Evolutionary conservation across 78 protist species (phyloP).

Genomic region (Dictyostelium brefeldianum): DNA sequence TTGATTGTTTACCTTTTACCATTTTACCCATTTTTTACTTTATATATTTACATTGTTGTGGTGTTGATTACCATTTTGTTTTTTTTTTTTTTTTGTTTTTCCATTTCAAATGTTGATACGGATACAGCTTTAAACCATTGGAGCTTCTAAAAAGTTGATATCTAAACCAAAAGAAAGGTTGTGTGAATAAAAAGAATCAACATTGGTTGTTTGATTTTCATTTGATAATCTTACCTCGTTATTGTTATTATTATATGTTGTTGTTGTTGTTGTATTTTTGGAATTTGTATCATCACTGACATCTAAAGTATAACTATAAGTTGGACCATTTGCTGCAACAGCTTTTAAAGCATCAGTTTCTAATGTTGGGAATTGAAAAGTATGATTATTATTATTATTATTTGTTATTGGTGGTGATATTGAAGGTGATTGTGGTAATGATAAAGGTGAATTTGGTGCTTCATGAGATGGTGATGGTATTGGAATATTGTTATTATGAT

Average conservation of each 20-base stretch:
- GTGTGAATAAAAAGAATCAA: conserved; percentile 6
- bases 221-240: too few relatives aligned
- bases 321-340: neutral
- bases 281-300: neutral
- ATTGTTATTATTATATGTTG: neutral
- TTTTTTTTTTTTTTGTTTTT: neutral
- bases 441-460: neutral
- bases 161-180: conserved; percentile 11
- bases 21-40: neutral
- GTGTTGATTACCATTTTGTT: neutral
- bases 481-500: neutral
- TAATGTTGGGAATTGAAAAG: neutral
- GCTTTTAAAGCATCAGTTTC: neutral
- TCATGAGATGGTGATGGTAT: neutral
- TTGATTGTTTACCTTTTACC: neutral
- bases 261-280: neutral
- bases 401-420: too few relatives aligned
- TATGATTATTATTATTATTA: too few relatives aligned
- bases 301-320: neutral
- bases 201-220: too few relatives aligned
- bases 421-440: neutral
- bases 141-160: conserved; percentile 14
- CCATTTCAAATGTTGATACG: neutral
- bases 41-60: too few relatives aligned
- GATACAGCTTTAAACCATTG: neutral